Evolutionary conservation across 2,329 filamentous ascomycete genomes (phyloP), one percentile per base, ranked within the genome.

Genomic region (Penicillium sp.): DNA sequence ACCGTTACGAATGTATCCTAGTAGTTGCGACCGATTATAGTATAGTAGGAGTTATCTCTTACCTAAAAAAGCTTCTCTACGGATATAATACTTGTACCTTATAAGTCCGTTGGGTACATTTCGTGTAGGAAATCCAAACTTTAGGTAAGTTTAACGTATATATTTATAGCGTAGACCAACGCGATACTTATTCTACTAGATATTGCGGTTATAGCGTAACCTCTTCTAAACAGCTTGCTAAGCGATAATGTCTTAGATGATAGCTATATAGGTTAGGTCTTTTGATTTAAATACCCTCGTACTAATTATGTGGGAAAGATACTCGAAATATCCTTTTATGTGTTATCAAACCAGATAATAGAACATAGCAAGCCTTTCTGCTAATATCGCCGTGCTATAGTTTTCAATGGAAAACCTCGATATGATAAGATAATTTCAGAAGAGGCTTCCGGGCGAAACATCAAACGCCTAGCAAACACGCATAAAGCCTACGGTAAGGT

Each of bases 1-100:
- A 47, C 20, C n/a, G 45, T 10, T 53, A 53, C 15, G 41, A 53
- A 48, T 50, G 32, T 35, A 18, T 53, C 41, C 20, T 50, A 24
- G 43, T 35, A 18, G 46, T 53, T 29, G 35, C 51, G 13, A 53
- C 41, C 18, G 44, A 50, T 46, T 49, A 47, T n/a, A 44, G 51
- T 38, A 47, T 53, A 15, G 44, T 41, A 20, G 44, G 44, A 18
- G 47, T 53, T 3, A 43, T 53, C 2, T 27, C 51, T 18, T 54
- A 54, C 23, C 37, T 48, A 1, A 49, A 49, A 43, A 44, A 54
- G 31, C 43, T 51, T 13, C 38, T 54, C 42, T 48, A 54, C 33
- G 38, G 52, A 37, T 54, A 54, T 29, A 54, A 54, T 29, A 54
- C 52, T 20, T 52, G 15, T 24, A 54, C 46, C 12, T 54, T 41